Evolutionary conservation across 345 rosid genomes (phyloP).

Genomic region (Turritis glabra): DNA sequence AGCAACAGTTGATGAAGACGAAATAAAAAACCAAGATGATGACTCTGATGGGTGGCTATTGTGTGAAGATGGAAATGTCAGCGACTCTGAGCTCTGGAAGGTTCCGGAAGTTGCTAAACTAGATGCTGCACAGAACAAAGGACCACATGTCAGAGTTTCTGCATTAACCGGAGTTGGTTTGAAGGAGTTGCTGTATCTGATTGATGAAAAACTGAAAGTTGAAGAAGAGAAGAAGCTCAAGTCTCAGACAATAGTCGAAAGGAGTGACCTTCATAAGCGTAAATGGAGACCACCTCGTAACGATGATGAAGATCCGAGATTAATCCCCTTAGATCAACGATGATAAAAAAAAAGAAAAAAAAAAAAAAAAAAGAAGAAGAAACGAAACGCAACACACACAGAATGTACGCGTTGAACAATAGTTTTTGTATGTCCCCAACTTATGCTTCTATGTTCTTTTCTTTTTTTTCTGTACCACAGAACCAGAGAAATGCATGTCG

Average conservation of each 20-base stretch:
- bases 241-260: conserved; percentile 42
- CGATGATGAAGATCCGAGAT: conserved; percentile 31
- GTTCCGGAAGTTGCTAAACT: conserved; percentile 29
- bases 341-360: neutral
- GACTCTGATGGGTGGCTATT: conserved; percentile 49
- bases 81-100: conserved; percentile 40
- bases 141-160: conserved; percentile 67
- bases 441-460: too few relatives aligned
- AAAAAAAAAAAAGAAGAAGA: neutral
- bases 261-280: conserved; percentile 38
- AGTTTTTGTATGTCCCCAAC: too few relatives aligned
- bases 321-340: neutral
- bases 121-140: conserved; percentile 27
- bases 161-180: conserved; percentile 74
- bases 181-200: conserved; percentile 62
- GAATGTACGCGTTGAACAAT: neutral
- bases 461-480: neutral
- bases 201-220: conserved; percentile 56
- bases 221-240: conserved; percentile 44
- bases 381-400: neutral
- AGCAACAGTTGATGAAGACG: conserved; percentile 26
- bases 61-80: conserved; percentile 47
- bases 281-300: conserved; percentile 78
- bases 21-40: conserved; percentile 31
- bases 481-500: conserved; percentile 22